These are phyloP conservation scores for Inosperma sp. DNA, from an alignment of 768 basidiomycete species.

Conservation along the genomic window DNA sequence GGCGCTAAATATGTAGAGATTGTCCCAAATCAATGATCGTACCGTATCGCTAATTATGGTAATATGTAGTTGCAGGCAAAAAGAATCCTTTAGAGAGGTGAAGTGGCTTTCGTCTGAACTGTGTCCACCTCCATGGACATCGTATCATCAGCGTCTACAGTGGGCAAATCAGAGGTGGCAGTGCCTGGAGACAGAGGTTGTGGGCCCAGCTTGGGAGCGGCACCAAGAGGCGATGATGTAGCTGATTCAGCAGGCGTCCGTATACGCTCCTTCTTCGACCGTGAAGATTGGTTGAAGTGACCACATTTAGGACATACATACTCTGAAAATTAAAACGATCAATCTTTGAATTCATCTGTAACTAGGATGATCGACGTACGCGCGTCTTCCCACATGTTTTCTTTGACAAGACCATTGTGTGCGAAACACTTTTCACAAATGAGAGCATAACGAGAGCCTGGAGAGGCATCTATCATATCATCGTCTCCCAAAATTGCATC, in stretches of 20 bases:
- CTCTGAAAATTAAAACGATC: constrained; percentile 41
- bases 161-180: constrained; percentile 18
- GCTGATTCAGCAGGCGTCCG: no score
- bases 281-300: constrained; percentile 63
- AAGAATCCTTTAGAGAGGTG: no score
- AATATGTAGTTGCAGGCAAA: no score
- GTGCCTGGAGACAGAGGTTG: constrained; percentile 8
- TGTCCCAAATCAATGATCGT: neutral
- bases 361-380: constrained; percentile 48
- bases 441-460: constrained; percentile 65
- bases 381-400: constrained; percentile 73
- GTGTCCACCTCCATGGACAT: constrained; percentile 34
- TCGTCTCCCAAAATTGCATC: constrained; percentile 85
- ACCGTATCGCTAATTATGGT: no score
- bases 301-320: constrained; percentile 84
- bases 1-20: no score
- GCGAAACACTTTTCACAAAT: constrained; percentile 85
- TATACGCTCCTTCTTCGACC: constrained; percentile 30
- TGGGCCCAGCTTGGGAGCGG: neutral
- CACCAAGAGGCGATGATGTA: neutral
- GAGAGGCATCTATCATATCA: constrained; percentile 42
- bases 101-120: no score
- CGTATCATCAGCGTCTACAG: constrained; percentile 21
- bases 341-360: constrained; percentile 7
- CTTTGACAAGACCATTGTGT: constrained; percentile 86